A percentile compares a stretch with the other conserved stretches of the same genome.
Conservation (phyloP, 1,139 yeast genomes). For the Meyerozyma sp. region DNA sequence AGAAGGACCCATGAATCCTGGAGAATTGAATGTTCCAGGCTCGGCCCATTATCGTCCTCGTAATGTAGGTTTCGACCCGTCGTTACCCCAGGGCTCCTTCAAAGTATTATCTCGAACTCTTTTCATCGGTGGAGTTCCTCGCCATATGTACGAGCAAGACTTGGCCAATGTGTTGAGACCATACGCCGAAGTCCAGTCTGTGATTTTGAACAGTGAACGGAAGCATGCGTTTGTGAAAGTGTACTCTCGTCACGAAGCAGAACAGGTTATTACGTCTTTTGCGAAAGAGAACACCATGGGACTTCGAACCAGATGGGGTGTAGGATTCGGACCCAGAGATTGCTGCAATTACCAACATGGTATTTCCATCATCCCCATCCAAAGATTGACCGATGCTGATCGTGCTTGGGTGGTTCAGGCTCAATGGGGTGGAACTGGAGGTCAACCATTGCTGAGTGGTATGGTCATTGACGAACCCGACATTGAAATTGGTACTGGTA, state of each 20-base stretch:
- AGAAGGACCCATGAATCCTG: slow-evolving; percentile 11
- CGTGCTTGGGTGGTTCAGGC: slow-evolving; percentile 84
- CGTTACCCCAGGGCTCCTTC: slow-evolving; percentile 73
- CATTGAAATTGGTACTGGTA: slow-evolving; percentile 92
- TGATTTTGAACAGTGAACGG: slow-evolving; percentile 79
- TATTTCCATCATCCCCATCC: slow-evolving; percentile 77
- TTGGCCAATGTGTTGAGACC: slow-evolving; percentile 68
- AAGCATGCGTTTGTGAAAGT: slow-evolving; percentile 96
- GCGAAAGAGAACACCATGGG: slow-evolving; percentile 46
- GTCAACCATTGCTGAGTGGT: slow-evolving; percentile 75
- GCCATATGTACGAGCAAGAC: slow-evolving; percentile 70
- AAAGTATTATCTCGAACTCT: slow-evolving; percentile 86
- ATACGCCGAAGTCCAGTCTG: slow-evolving; percentile 92
- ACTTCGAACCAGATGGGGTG: slow-evolving; percentile 95
- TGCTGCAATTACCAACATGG: slow-evolving; percentile 95
- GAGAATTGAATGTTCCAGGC: slow-evolving; percentile 63
- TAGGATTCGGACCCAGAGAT: slow-evolving; percentile 97
- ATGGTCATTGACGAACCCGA: slow-evolving; percentile 94
- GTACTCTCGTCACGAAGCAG: slow-evolving; percentile 94
- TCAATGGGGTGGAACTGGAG: slow-evolving; percentile 98
- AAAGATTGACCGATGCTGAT: slow-evolving; percentile 90
- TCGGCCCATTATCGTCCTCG: slow-evolving; percentile 71
- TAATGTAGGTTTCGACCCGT: slow-evolving; percentile 62
- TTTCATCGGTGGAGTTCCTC: slow-evolving; percentile 91
- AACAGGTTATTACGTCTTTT: slow-evolving; percentile 59